These are phyloP conservation scores for Pholiota microspora DNA, from an alignment of 768 basidiomycete species.

Conservation along the genomic window DNA sequence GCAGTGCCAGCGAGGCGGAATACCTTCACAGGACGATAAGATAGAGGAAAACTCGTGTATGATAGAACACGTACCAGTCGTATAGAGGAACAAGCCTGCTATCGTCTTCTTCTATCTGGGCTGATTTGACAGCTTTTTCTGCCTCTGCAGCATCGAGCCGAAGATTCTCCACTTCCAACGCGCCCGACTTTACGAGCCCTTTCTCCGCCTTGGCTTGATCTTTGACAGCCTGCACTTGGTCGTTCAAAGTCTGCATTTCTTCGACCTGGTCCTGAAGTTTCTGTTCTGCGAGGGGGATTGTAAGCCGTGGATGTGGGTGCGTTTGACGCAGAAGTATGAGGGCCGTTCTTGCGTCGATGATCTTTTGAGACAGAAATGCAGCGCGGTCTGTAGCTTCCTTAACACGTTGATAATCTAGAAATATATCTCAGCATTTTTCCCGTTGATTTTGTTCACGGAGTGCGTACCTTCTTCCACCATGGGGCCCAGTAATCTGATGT, in stretches of 20 bases:
- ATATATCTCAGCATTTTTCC: not conserved
- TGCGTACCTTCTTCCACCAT: slow-evolving; percentile 64
- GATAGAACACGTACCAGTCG: slow-evolving; percentile 52
- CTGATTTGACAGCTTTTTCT: slow-evolving; percentile 63
- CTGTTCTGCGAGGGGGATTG: slow-evolving; percentile 69
- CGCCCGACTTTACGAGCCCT: slow-evolving; percentile 56
- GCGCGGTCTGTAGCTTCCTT: slow-evolving; percentile 53
- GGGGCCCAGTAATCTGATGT: slow-evolving; percentile 62
- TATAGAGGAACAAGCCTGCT: slow-evolving; percentile 61
- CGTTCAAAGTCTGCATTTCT: slow-evolving; percentile 76
- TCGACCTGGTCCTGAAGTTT: slow-evolving; percentile 74
- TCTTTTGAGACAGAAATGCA: slow-evolving; percentile 64
- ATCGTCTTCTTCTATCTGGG: slow-evolving; percentile 62
- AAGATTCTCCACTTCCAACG: slow-evolving; percentile 54
- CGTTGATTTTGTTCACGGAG: not conserved
- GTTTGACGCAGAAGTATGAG: slow-evolving; percentile 79
- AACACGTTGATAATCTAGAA: slow-evolving; percentile 58
- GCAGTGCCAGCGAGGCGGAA: slow-evolving; percentile 62
- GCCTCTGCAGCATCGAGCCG: slow-evolving; percentile 63
- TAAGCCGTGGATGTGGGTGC: slow-evolving; percentile 78
- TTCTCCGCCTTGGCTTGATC: slow-evolving; percentile 52
- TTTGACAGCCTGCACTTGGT: slow-evolving; percentile 56
- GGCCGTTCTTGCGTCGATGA: slow-evolving; percentile 79
- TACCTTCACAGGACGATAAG: slow-evolving; percentile 47
- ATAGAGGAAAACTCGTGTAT: not conserved